phyloP scores from a whole-genome alignment of 2,329 filamentous ascomycete genomes.

The Metarhizium album region DNA sequence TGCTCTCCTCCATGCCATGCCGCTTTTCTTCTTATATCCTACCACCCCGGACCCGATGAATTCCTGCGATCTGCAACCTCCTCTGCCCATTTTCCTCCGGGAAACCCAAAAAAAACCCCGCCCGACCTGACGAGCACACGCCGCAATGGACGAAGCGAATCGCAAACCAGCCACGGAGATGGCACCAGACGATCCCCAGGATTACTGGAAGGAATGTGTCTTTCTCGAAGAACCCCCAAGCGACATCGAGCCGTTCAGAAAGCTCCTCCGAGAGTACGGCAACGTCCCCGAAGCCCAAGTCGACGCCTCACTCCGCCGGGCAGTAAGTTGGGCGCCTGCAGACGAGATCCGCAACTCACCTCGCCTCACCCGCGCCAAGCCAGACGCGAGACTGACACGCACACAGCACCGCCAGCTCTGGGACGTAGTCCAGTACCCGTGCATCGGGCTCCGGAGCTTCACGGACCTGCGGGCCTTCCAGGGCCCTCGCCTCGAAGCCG shows the following conservation, averaged over 20 bases:
- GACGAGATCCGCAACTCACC: too few relatives aligned
- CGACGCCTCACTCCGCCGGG: neutral
- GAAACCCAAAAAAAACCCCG: neutral
- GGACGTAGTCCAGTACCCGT: slow-evolving; percentile 21
- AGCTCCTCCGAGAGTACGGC: neutral
- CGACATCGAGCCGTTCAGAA: neutral
- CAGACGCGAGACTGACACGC: neutral
- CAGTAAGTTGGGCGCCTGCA: neutral
- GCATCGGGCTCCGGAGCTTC: slow-evolving; percentile 26
- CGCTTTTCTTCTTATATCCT: too few relatives aligned
- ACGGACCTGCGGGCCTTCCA: slow-evolving; percentile 18
- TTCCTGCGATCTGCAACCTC: neutral
- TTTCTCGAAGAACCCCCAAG: neutral
- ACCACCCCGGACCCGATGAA: neutral
- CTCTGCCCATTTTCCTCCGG: neutral
- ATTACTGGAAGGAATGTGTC: neutral
- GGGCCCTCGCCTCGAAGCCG: neutral
- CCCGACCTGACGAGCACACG: neutral
- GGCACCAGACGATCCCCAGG: neutral
- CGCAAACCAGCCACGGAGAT: neutral
- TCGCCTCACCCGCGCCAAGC: too few relatives aligned
- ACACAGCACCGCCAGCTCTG: slow-evolving; percentile 23
- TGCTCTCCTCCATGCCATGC: too few relatives aligned
- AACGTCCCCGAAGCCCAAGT: neutral
- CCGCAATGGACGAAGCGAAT: neutral